A percentile compares a stretch with the other conserved stretches of the same genome.
Conservation (phyloP, 169 alveolate genomes). For the Theileria parva region DNA sequence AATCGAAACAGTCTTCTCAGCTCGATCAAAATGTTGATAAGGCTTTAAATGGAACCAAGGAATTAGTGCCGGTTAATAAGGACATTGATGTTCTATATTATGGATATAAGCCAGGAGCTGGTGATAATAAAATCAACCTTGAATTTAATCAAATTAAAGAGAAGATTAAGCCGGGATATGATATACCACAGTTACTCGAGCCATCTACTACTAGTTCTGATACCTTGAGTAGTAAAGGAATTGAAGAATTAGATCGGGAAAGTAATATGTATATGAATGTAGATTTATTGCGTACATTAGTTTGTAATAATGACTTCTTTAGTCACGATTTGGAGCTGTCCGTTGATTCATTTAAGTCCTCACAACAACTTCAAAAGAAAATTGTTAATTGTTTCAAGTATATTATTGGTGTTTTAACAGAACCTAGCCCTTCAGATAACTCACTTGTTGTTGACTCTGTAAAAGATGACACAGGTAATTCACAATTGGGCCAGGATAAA, state of each 20-base stretch:
- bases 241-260: constrained; percentile 13
- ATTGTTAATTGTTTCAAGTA: constrained; percentile 56
- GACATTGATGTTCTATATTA: neutral
- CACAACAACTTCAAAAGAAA: constrained; percentile 46
- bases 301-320: constrained; percentile 51
- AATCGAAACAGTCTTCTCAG: constrained; percentile 13
- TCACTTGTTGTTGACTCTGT: neutral
- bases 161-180: neutral
- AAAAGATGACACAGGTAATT: neutral
- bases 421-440: neutral
- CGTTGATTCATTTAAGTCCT: constrained; percentile 17
- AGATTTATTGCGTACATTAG: constrained; percentile 52
- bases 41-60: neutral
- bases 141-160: neutral
- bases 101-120: neutral
- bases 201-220: neutral
- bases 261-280: constrained; percentile 38
- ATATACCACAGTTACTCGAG: neutral
- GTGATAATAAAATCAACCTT: neutral
- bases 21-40: neutral
- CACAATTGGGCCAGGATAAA: neutral
- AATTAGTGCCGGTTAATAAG: neutral
- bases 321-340: constrained; percentile 55
- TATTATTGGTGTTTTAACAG: constrained; percentile 29
- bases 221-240: neutral